Base-by-base conservation (phyloP, 495 filamentous ascomycete genomes). In the Talaromyces proteolyticus region DNA sequence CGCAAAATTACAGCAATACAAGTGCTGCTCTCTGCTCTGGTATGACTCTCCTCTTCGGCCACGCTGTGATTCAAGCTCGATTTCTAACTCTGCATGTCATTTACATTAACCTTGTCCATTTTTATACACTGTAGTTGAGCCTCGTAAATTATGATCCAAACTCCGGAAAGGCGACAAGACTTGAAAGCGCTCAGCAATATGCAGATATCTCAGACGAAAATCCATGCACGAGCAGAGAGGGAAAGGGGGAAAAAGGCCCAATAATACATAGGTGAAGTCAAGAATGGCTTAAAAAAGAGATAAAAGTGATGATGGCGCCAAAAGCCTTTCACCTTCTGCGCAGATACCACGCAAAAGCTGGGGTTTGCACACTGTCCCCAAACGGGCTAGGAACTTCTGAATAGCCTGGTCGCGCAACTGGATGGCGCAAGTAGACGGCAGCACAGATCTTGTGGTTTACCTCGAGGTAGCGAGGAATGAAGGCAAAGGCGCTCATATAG, bases 381-480 rank as follows among this genome's bases (percentile, higher is more conserved):
- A 91, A 96, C 20, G 93, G 93, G 44, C 88, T 87, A 19, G 93
- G 92, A 46, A 96, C 91, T 69, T 98, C 93, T 19, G 87, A 84
- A 49, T 72, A 61, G n/a, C 94, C 91, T 8, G 87, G 85, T 18
- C 89, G 75, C n/a, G 88, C 94, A 42, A 96, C 94, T 3, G 93
- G 94, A 72, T 97, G 91, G 53, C 93, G 80, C 53, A 98, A 69
- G 69, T 97, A 98, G 37, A 98, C 92, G 17, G 93, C 93, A 14
- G 90, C 81, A 70, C 93, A 97, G 58, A 96, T 86, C 58, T 87
- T 90, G 62, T 92, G 91, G 74, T 96, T 96, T 59, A 98, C 93
- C 72, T 98, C 93, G 51, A 98, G 78, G 69, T 95, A 98, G 51
- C 87, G 76, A 18, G 93, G 93, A 51, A 98, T 89, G 66, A 96